phyloP scores from a whole-genome alignment of 1,139 yeast species.

The Blastobotrys arbuscula region DNA sequence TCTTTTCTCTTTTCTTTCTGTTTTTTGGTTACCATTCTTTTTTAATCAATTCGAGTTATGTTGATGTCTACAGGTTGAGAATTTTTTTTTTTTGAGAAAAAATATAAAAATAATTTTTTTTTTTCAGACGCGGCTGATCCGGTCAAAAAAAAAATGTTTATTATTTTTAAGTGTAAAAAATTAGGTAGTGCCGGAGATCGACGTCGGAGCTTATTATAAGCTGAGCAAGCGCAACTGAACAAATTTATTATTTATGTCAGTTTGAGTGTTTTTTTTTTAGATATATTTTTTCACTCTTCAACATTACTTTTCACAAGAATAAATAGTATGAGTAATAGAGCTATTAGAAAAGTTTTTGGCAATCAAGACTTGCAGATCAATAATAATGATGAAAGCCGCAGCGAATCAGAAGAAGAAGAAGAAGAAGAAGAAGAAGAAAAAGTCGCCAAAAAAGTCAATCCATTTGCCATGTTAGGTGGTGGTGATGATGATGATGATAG shows the following conservation, averaged over 20 bases:
- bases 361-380: conserved; percentile 13
- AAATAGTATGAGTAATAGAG: conserved; percentile 21
- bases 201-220: no score
- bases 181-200: no score
- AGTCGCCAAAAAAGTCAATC: conserved; percentile 35
- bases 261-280: no score
- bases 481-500: conserved; percentile 38
- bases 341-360: conserved; percentile 21
- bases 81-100: background rate
- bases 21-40: conserved; percentile 40
- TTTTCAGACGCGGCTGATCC: background rate
- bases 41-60: background rate
- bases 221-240: no score
- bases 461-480: conserved; percentile 48
- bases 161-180: no score
- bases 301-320: no score
- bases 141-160: no score
- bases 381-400: background rate
- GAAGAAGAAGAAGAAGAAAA: conserved; percentile 12
- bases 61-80: background rate
- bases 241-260: no score
- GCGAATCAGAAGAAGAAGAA: background rate
- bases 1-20: conserved; percentile 67
- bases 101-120: no score
- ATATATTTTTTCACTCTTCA: no score